These are phyloP conservation scores for Physaria fendleri DNA, from an alignment of 345 rosid genomes.

Conservation along the genomic window DNA sequence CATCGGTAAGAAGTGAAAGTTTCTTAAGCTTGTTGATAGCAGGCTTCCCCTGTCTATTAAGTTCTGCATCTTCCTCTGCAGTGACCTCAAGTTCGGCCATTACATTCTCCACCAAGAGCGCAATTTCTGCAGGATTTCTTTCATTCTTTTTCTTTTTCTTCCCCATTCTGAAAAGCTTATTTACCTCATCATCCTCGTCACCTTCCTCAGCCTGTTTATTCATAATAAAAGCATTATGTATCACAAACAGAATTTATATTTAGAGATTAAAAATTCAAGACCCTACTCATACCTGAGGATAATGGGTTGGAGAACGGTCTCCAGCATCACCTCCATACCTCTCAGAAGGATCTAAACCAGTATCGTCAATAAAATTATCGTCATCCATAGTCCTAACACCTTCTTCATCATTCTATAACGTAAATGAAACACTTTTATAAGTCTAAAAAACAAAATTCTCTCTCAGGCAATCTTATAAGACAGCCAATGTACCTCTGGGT, in stretches of 20 bases:
- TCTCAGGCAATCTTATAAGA: slow-evolving; percentile 8
- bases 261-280: neutral
- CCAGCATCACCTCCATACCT: slow-evolving; percentile 59
- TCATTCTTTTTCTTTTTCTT: slow-evolving; percentile 78
- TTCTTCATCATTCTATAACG: slow-evolving; percentile 75
- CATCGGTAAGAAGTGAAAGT: slow-evolving; percentile 81
- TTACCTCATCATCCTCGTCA: slow-evolving; percentile 83
- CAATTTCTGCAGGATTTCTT: slow-evolving; percentile 89
- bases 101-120: slow-evolving; percentile 75
- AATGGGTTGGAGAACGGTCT: slow-evolving; percentile 75
- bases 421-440: neutral
- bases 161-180: slow-evolving; percentile 78
- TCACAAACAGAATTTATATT: neutral
- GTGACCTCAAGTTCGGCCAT: slow-evolving; percentile 98
- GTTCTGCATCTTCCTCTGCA: slow-evolving; percentile 90
- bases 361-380: slow-evolving; percentile 89
- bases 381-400: slow-evolving; percentile 82
- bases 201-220: slow-evolving; percentile 74
- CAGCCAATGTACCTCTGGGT: slow-evolving; percentile 61
- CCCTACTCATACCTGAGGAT: slow-evolving; percentile 20
- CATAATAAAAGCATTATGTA: slow-evolving; percentile 2
- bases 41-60: slow-evolving; percentile 78
- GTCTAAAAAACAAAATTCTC: neutral
- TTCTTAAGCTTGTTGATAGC: slow-evolving; percentile 91
- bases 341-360: slow-evolving; percentile 77